Base-by-base conservation (phyloP, 805 yeast species). In the Cyberlindnera mycetangii region DNA sequence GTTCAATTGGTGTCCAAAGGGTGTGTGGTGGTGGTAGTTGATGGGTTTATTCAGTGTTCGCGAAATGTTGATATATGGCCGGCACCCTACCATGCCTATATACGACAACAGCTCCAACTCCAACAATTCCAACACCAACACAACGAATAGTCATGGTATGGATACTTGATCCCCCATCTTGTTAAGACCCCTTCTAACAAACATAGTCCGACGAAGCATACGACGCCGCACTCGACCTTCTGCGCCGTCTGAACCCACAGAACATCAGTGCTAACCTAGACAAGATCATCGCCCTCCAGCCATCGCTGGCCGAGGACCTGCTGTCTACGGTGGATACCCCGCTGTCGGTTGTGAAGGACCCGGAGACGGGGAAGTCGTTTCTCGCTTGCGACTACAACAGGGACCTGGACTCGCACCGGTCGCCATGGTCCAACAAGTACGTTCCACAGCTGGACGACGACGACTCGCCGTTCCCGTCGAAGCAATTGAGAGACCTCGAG, bases 311-410 rank as follows among this genome's bases (percentile, higher is more conserved):
- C 2, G 96, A 85, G 61, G 99, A 92, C 52, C 71, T 92, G 48
- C 71, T 92, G 39, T 78, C 95, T 5, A 77, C 93, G 0, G 89
- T 92, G 11, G 99, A 92, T 66, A 82, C 84, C 41, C 98, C 98
- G 20, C 71, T 92, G 54, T 66, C 69, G 32, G 68, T 78, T 34
- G 48, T 61, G 2, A 47, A 48, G 24, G 62, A 58, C 40, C 47
- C 51, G 7, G 52, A 59, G 22, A 37, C 43, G 2, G 86, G 86
- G 10, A 85, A 85, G 65, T 76, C 75, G 47, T 92, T 74, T 61
- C 73, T 92, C 45, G 78, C 90, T 41, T 92, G 98, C 67, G 99
- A 92, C 64, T 92, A 92, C 64, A 92, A 92, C 66, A 76, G 99
- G 54, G 99, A 92, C 60, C 90, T 95, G 7, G 98, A 92, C 65